A percentile compares a stretch with the other conserved stretches of the same genome.
These are phyloP conservation scores for Cladosporium velox DNA, from an alignment of 2,329 filamentous ascomycete species.

Conservation along the genomic window DNA sequence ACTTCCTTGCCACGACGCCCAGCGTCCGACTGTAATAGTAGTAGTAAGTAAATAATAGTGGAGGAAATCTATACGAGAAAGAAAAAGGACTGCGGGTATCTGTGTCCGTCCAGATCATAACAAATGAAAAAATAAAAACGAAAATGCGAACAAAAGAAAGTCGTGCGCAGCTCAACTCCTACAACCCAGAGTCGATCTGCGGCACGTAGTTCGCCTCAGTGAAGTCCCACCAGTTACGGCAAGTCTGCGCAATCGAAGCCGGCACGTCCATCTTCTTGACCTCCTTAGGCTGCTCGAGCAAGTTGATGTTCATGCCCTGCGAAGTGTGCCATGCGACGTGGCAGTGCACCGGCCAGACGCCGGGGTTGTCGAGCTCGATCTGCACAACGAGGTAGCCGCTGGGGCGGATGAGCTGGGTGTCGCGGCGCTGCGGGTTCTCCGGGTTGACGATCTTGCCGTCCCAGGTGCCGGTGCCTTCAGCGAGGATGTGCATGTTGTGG, in stretches of 20 bases:
- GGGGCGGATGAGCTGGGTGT: constrained; percentile 31
- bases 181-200: constrained; percentile 55
- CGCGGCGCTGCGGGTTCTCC: constrained; percentile 34
- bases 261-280: constrained; percentile 36
- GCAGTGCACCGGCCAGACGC: constrained; percentile 51
- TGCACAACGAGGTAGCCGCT: constrained; percentile 42
- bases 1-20: not conserved
- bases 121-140: not conserved
- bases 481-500: constrained; percentile 35
- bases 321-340: constrained; percentile 34
- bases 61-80: not conserved
- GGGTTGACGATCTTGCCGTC: constrained; percentile 33
- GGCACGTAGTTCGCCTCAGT: constrained; percentile 52
- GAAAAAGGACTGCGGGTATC: not conserved
- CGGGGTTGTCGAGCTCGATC: constrained; percentile 52
- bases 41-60: not conserved
- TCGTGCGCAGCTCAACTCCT: not conserved
- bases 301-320: constrained; percentile 27
- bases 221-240: constrained; percentile 54
- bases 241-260: constrained; percentile 51
- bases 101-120: constrained; percentile 3
- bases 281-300: constrained; percentile 25
- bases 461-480: constrained; percentile 29
- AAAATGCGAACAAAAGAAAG: constrained; percentile 2
- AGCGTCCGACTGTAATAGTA: not conserved